Evolutionary conservation across 2,329 filamentous ascomycete genomes (phyloP).

Genomic region (Nectriaceae sp.): DNA sequence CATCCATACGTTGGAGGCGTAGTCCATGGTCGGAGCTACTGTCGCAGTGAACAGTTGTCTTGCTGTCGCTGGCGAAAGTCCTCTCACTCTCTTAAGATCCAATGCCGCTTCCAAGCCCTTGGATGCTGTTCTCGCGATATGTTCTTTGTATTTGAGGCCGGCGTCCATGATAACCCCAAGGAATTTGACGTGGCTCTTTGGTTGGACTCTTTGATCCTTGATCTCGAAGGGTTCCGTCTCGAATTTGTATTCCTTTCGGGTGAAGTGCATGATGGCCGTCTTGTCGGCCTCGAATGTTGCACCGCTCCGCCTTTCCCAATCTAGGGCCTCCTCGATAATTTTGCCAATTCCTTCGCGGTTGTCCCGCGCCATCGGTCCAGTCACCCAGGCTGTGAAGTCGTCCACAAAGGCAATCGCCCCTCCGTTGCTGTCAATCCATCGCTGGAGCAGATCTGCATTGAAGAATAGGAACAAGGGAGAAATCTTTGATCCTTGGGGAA

Average conservation of each 20-base stretch:
- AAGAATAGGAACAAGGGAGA: slow-evolving; percentile 31
- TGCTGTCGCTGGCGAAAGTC: slow-evolving; percentile 20
- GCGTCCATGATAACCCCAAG: slow-evolving; percentile 15
- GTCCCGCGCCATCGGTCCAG: slow-evolving; percentile 15
- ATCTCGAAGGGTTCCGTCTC: slow-evolving; percentile 10
- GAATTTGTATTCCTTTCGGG: slow-evolving; percentile 5
- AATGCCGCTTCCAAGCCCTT: slow-evolving; percentile 25
- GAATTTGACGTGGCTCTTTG: slow-evolving; percentile 15
- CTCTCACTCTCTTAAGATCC: slow-evolving; percentile 15
- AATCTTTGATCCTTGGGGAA: slow-evolving; percentile 11
- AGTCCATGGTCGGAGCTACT: slow-evolving; percentile 25
- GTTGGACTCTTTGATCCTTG: slow-evolving; percentile 7
- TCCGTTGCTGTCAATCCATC: slow-evolving; percentile 24
- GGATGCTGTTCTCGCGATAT: slow-evolving; percentile 22
- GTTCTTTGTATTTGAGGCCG: slow-evolving; percentile 26
- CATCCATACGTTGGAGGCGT: slow-evolving; percentile 26
- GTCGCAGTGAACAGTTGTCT: slow-evolving; percentile 25
- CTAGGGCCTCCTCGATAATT: slow-evolving; percentile 16
- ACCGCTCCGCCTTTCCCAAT: slow-evolving; percentile 21
- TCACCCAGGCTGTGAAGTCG: slow-evolving; percentile 26
- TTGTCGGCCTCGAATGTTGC: slow-evolving; percentile 28
- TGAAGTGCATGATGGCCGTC: slow-evolving; percentile 27
- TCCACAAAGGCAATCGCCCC: slow-evolving; percentile 29
- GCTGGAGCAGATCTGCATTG: slow-evolving; percentile 37
- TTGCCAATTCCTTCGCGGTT: slow-evolving; percentile 23